Evolutionary conservation across 495 filamentous ascomycete species (phyloP), one percentile per base, ranked within the genome.

Genomic region (Talaromyces wortmannii): DNA sequence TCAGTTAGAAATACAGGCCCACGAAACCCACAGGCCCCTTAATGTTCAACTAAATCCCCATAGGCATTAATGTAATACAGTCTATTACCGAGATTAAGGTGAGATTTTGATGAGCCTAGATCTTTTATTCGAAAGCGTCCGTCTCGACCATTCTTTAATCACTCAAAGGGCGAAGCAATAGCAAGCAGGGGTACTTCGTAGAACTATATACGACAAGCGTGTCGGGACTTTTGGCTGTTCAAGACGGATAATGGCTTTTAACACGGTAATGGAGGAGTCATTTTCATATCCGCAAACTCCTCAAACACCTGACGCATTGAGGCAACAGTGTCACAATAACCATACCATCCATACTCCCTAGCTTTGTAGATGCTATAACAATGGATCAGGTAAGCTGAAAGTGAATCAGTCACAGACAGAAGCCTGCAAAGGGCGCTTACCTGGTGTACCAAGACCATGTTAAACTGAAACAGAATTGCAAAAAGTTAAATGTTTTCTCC

Each of bases 231-330:
- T 49, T 49, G 47, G 23, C 13, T 49, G 23, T 49, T 31, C 23
- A 49, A 49, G 47, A 49, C 23, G 47, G 23, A 49, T 16, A 49
- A 49, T 31, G 31, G 13, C 47, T 49, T 31, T 49, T 49, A 49
- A 49, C 29, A 23, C 23, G 47, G 47, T 29, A 49, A 49, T 49
- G 47, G 47, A 49, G 47, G 47, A 49, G 47, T 49, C 47, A 49
- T 49, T 49, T 31, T 49, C 47, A 49, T 49, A 49, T 49, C 47
- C 47, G 47, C 47, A 49, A 49, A 49, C 47, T 49, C 47, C 47
- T 31, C 47, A 49, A 49, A 49, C 23, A 49, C 47, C 47, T 49
- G 47, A 49, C 47, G 47, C 47, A 49, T 29, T 31, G 47, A 49
- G 47, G 47, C 47, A 49, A 49, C 47, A 49, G 17, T 49, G 47